Conservation (phyloP, 768 basidiomycete species). For the Termitomyces sp. region DNA sequence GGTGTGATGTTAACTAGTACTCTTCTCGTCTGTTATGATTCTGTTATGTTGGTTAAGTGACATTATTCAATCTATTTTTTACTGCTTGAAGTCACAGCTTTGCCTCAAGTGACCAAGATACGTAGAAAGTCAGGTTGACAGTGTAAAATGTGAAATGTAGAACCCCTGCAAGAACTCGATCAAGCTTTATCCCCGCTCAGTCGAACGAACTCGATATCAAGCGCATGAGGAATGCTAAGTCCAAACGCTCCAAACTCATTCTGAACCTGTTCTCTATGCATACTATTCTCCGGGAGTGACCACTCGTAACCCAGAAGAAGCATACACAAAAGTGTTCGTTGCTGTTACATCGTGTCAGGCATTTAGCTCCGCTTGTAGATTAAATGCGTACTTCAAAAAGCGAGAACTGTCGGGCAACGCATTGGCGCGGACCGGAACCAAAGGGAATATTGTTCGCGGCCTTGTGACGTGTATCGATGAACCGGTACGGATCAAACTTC, state of each 20-base stretch:
- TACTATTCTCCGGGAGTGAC: constrained; percentile 22
- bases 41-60: neutral
- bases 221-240: constrained; percentile 25
- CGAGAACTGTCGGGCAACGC: constrained; percentile 25
- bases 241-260: constrained; percentile 31
- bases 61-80: neutral
- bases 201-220: constrained; percentile 22
- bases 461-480: constrained; percentile 11
- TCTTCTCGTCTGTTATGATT: neutral
- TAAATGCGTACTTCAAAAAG: constrained; percentile 16
- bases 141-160: neutral
- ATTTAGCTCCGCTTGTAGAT: neutral
- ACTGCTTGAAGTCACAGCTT: neutral
- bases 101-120: neutral
- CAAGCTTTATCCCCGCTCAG: neutral
- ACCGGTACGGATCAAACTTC: constrained; percentile 26
- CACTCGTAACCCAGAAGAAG: constrained; percentile 27
- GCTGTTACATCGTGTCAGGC: constrained; percentile 14
- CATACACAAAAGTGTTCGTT: constrained; percentile 28
- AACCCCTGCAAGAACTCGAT: neutral
- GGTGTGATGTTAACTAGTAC: constrained; percentile 13
- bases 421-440: constrained; percentile 26
- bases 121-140: neutral
- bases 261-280: constrained; percentile 19
- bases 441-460: constrained; percentile 22